Base-by-base conservation (phyloP, 805 yeast species). In the Metschnikowia corniflorae region DNA sequence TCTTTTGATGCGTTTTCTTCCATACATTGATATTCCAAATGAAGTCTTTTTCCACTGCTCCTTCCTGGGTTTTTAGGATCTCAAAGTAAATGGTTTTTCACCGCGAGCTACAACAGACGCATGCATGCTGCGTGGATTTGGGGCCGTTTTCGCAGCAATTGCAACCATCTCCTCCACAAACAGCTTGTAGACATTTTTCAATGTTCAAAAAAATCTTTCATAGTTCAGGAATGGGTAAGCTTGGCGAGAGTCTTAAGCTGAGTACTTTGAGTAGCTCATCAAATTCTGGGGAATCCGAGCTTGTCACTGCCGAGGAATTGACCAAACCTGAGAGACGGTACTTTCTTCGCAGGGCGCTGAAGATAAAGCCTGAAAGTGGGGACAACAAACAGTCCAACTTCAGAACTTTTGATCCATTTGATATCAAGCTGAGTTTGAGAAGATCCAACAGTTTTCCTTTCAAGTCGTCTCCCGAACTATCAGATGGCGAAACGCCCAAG, bases 171-270 rank as follows among this genome's bases (percentile, higher is more conserved):
- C 7, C 22, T 20, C 18, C 40, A 32, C 40, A 37, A 37, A 37
- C 21, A 27, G 33, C 29, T 8, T 6, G 23, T 14, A 6, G 33
- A 29, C 26, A 20, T 29, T 35, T 29, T 31, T 33, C 40, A 27
- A 44, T 44, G 48, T 44, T 44, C 31, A 42, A 42, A 33, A 44
- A 39, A 29, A 35, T 44, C 24, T 44, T 44, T 16, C 46, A 38
- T 26, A n/a, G 26, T 30, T 13, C 33, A 27, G 29, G 28, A 20
- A 32, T 33, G 16, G 35, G 24, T n/a, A 38, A 38, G 31, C 23
- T 35, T 10, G 37, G 20, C 29, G 37, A 31, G 15, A 16, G 24
- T 14, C 26, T 13, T 4, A 32, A 29, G n/a, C 12, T 25, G 19
- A 5, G 24, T 23, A 35, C 31, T 30, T 14, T 8, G 4, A 29